Evolutionary conservation across 495 filamentous ascomycete species (phyloP), one percentile per base, ranked within the genome.

Genomic region (Neurospora sublineolata): DNA sequence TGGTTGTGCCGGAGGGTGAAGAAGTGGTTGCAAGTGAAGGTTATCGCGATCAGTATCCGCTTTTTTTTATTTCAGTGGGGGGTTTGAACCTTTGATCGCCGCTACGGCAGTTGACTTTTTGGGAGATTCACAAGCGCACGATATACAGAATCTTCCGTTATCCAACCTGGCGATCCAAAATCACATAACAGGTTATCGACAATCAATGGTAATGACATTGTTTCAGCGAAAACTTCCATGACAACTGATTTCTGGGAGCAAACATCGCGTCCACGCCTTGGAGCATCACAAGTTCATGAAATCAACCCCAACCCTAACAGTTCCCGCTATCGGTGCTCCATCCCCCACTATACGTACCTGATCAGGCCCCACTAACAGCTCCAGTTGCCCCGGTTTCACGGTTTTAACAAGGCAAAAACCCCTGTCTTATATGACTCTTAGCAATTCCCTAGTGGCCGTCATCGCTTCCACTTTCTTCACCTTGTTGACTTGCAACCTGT

Each of bases 371-470:
- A 33, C 52, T 36, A 64, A 16, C 52, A 64, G 27, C 52, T 33
- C 14, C 52, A 64, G 52, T 64, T 64, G 52, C 52, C 52, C 52
- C 52, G 27, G 52, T 60, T 60, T 60, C 52, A 60, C 23, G 23
- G 27, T 18, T 60, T 3, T 14, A 60, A 60, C 27, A 60, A 60
- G 52, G 52, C 52, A 16, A 27, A 60, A 60, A 18, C 27, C 27
- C 27, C 52, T 64, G 38, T 74, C 70, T 42, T 71, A 41, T 70
- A 60, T 52, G 73, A 69, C 37, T 16, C 27, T 70, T 64, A 38
- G 27, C 70, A 52, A 18, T 38, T 71, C 42, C 67, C 52, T 27
- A 33, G 27, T 27, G 52, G 52, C 52, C 52, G 52, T 64, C 27
- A 64, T 64, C 52, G 52, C 52, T 36, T 36, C 33, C 33, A 36